phyloP scores from a whole-genome alignment of 1,139 yeast genomes.

The Protomyces lactucae-debilis region DNA sequence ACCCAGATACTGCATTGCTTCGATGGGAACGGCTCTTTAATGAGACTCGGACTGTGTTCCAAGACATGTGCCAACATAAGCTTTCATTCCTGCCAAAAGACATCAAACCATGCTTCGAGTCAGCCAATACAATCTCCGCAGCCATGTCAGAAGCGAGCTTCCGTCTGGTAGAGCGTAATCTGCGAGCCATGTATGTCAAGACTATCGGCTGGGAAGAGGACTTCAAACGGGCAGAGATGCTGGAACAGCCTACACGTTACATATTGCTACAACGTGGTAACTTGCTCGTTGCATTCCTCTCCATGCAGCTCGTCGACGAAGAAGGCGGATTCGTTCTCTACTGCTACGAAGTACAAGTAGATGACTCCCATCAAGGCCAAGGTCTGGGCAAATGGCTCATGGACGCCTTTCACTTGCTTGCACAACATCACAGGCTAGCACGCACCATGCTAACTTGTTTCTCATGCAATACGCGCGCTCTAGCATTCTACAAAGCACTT shows the following conservation, averaged over 20 bases:
- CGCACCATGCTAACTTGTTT: constrained; percentile 33
- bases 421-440: constrained; percentile 8
- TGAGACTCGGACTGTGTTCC: no score
- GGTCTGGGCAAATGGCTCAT: constrained; percentile 31
- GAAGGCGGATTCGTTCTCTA: neutral
- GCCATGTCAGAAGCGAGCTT: neutral
- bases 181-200: neutral
- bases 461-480: constrained; percentile 30
- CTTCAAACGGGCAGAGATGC: neutral
- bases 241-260: neutral
- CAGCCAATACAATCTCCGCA: neutral
- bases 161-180: neutral
- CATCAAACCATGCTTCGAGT: neutral
- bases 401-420: constrained; percentile 28
- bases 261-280: constrained; percentile 16
- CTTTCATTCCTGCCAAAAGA: neutral
- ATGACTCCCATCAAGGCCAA: constrained; percentile 9
- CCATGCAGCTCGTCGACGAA: constrained; percentile 14
- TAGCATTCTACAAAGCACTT: constrained; percentile 28
- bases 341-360: constrained; percentile 33
- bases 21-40: no score
- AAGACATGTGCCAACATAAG: no score
- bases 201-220: neutral
- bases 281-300: constrained; percentile 30
- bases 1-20: no score